phyloP scores from a whole-genome alignment of 106 monocot genomes.

The Allium cepa region DNA sequence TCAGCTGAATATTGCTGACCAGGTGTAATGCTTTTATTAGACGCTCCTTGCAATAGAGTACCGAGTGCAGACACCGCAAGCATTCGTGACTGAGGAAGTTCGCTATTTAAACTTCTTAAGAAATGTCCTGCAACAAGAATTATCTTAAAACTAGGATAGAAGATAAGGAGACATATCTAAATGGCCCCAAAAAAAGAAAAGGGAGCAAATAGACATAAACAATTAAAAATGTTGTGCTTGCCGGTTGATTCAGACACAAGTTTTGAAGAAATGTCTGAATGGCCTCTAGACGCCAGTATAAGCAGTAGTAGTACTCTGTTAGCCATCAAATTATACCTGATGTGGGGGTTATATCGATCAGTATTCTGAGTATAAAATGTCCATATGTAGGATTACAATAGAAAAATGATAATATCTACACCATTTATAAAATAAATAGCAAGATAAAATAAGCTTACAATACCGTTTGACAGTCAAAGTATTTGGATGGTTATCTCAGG shows the following conservation, averaged over 20 bases:
- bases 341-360: conserved; percentile 4
- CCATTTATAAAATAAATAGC: background rate
- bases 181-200: background rate
- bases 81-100: conserved; percentile 94
- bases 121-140: conserved; percentile 66
- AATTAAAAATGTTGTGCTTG: conserved; percentile 18
- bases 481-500: too few relatives aligned
- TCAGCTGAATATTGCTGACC: conserved; percentile 18
- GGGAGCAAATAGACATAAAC: background rate
- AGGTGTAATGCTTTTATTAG: conserved; percentile 27
- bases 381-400: background rate
- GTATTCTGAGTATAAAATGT: background rate
- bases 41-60: conserved; percentile 57
- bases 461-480: background rate
- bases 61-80: conserved; percentile 95
- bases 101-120: conserved; percentile 75
- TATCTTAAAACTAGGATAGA: background rate
- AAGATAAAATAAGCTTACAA: conserved; percentile 3
- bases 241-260: conserved; percentile 58
- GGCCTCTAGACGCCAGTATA: conserved; percentile 60
- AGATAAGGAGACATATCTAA: background rate
- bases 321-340: conserved; percentile 97
- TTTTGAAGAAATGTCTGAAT: conserved; percentile 49
- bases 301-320: conserved; percentile 80
- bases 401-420: background rate